A percentile compares a stretch with the other conserved stretches of the same genome.
Evolutionary conservation across 1,139 yeast genomes (phyloP).

Genomic region (Arxiozyma heterogenica): DNA sequence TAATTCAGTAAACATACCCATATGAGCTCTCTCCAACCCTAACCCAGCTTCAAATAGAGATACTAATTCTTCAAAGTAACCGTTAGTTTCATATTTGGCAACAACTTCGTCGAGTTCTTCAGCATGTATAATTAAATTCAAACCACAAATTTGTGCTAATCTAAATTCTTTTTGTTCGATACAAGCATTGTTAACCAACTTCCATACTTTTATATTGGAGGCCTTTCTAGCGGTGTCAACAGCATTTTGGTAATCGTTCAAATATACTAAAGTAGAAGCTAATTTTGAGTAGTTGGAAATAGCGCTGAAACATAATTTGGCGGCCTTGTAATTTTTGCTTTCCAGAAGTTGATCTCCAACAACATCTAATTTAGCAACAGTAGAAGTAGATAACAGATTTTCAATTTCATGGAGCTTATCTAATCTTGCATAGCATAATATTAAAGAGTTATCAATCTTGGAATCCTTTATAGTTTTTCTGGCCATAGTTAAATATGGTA

Average conservation of each 20-base stretch:
- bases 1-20: conserved; percentile 98
- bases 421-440: conserved; percentile 76
- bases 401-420: conserved; percentile 74
- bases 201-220: conserved; percentile 89
- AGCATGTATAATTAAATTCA: conserved; percentile 92
- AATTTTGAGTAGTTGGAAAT: conserved; percentile 91
- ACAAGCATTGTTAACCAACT: conserved; percentile 94
- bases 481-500: conserved; percentile 87
- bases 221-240: conserved; percentile 99
- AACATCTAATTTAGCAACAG: conserved; percentile 83
- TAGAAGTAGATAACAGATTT: conserved; percentile 72
- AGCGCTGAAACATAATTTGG: conserved; percentile 75
- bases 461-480: conserved; percentile 88
- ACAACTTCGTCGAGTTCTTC: conserved; percentile 93
- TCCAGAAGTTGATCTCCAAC: conserved; percentile 90
- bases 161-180: conserved; percentile 91
- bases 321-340: conserved; percentile 80
- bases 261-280: conserved; percentile 88
- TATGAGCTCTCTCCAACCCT: conserved; percentile 95
- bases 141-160: conserved; percentile 96
- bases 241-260: conserved; percentile 90
- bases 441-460: conserved; percentile 81
- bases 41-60: conserved; percentile 91
- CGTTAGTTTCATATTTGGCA: conserved; percentile 75
- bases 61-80: conserved; percentile 85